These are phyloP conservation scores for Musa acuminata DNA, from an alignment of 176 grass and related monocot species.

Conservation along the genomic window DNA sequence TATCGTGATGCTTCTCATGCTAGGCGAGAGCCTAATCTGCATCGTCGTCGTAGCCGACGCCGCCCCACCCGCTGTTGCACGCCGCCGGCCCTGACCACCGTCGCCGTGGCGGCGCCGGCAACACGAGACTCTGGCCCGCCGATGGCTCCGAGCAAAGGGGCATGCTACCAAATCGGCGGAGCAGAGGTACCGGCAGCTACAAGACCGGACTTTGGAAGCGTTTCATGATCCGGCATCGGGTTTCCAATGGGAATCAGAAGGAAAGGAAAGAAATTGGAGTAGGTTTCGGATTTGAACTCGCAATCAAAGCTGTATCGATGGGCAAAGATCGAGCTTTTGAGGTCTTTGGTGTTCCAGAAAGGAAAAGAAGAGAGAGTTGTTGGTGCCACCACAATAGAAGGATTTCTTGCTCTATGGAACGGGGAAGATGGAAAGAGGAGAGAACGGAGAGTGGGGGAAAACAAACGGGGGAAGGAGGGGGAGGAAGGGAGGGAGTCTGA, in stretches of 20 bases:
- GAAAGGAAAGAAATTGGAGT: neutral
- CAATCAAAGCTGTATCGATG: too few relatives aligned
- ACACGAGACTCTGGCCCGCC: too few relatives aligned
- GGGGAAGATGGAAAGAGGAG: too few relatives aligned
- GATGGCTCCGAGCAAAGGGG: neutral
- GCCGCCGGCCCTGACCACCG: neutral
- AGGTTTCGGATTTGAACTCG: neutral
- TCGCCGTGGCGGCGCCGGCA: neutral
- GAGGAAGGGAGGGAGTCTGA: too few relatives aligned
- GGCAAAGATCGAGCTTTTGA: too few relatives aligned
- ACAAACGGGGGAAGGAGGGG: too few relatives aligned
- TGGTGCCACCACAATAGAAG: too few relatives aligned
- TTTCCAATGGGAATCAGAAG: neutral
- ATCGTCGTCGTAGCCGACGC: constrained; percentile 47
- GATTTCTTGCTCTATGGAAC: too few relatives aligned
- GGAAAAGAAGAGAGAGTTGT: too few relatives aligned
- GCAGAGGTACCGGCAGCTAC: neutral
- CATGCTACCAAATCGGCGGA: neutral
- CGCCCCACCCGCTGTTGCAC: neutral
- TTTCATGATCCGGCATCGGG: neutral
- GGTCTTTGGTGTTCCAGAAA: too few relatives aligned
- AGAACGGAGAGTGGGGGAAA: too few relatives aligned
- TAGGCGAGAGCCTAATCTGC: constrained; percentile 96
- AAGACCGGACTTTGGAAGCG: neutral
- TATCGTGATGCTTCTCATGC: constrained; percentile 99